Evolutionary conservation across 768 basidiomycete genomes (phyloP), one percentile per base, ranked within the genome.

Genomic region (Crepidotus variabilis): DNA sequence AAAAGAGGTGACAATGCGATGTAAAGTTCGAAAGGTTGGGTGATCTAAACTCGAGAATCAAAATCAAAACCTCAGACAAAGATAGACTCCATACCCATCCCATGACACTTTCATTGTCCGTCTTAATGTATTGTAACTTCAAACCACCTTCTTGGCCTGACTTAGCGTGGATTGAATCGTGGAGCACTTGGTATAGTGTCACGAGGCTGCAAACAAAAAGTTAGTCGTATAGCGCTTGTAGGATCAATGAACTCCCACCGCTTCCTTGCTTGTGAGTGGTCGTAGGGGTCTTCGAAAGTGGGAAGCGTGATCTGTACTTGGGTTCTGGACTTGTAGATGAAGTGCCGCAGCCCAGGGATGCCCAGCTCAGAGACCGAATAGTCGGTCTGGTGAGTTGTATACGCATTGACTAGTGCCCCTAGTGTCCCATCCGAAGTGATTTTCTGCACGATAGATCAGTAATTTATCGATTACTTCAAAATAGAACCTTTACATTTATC

Each of bases 1-100:
- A 98, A 67, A 49, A 81, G 78, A 9, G 92, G 90, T 0, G 93
- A 91, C 13, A 95, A 69, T 0, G 89, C 78, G 50, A 96, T 72
- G 67, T 97, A 98, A 14, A 98, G 72, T 69, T 98, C 97, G 65
- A 97, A 98, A 0, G 88, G 87, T 64, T 94, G 90, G 0, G 95
- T 97, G 57, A 95, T 88, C 95, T 98, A 65, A 11, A 22, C 20
- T 58, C n/a, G 48, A 47, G 28, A 28, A 28, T 28, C 8, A 28
- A 28, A 28, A 28, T 8, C 8, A 4, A 8, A 3, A 28, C 8
- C 8, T 28, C 28, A 28, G 28, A 28, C 3, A 8, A 28, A 8
- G 28, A 8, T 8, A 4, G 8, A 28, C 28, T 28, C 69, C 89
- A 55, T 67, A 98, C 95, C 96, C 97, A 98, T 47, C 93, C 96